Conservation (phyloP, 176 grass and related monocot genomes). For the Eleusine indica region DNA sequence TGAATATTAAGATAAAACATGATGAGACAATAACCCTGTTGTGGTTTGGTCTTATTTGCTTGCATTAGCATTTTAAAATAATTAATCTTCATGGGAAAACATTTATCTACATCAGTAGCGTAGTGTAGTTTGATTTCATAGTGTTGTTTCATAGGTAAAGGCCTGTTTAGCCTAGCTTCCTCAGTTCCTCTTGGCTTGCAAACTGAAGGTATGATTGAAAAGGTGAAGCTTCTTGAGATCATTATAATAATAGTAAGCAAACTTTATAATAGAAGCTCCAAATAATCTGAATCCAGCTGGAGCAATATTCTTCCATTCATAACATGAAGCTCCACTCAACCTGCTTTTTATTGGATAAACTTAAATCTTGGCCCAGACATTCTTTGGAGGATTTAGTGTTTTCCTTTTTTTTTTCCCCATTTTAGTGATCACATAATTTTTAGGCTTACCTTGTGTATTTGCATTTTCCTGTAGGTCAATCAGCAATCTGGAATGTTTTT, state of each 20-base stretch:
- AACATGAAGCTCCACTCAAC: not conserved
- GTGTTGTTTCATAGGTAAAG: not conserved
- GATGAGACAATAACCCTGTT: not conserved
- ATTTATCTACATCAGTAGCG: not conserved
- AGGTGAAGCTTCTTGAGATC: slow-evolving; percentile 8
- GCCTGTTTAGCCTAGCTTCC: not conserved
- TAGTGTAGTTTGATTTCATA: not conserved
- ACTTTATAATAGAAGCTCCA: not conserved
- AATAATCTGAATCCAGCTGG: slow-evolving; percentile 1
- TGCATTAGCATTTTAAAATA: slow-evolving; percentile 21
- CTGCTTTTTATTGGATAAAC: slow-evolving; percentile 4
- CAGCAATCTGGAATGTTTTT: slow-evolving; percentile 56
- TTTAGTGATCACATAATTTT: slow-evolving; percentile 8
- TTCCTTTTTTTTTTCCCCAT: not conserved
- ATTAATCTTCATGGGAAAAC: not conserved
- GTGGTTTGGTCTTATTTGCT: not conserved
- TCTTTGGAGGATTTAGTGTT: not conserved
- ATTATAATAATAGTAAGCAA: slow-evolving; percentile 19
- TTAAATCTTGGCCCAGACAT: slow-evolving; percentile 23
- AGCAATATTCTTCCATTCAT: not conserved
- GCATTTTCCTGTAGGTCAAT: slow-evolving; percentile 46
- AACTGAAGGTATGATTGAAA: slow-evolving; percentile 4
- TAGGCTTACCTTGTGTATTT: slow-evolving; percentile 12
- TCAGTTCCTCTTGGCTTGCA: slow-evolving; percentile 1
- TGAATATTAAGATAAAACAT: not conserved